Evolutionary conservation across 495 filamentous ascomycete genomes (phyloP).

Genomic region (Neurospora sp.): DNA sequence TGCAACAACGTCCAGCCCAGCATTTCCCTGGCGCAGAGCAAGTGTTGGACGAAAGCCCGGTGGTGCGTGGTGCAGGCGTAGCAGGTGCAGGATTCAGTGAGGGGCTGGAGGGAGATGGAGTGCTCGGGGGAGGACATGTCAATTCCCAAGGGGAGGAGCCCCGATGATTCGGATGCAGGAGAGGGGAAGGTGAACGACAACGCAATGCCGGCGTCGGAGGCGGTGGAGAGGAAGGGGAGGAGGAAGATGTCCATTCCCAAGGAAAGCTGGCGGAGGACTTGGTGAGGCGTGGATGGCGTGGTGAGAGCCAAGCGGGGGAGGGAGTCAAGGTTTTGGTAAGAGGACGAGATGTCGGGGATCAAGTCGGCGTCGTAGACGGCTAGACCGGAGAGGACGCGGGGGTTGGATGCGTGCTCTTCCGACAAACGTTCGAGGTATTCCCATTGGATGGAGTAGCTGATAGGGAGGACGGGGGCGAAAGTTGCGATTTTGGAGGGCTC

Average conservation of each 20-base stretch:
- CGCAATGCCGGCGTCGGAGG: constrained; percentile 80
- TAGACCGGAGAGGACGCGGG: constrained; percentile 56
- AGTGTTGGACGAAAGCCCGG: constrained; percentile 75
- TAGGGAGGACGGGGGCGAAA: constrained; percentile 74
- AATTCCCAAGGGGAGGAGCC: constrained; percentile 48
- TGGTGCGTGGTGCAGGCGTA: constrained; percentile 81
- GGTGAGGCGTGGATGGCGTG: constrained; percentile 56
- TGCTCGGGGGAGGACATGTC: constrained; percentile 60
- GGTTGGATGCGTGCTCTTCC: constrained; percentile 28
- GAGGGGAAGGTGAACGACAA: constrained; percentile 68
- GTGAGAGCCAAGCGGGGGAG: constrained; percentile 68
- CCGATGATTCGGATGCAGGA: constrained; percentile 5
- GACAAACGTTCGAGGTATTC: constrained; percentile 63
- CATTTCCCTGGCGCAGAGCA: constrained; percentile 87
- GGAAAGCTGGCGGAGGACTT: constrained; percentile 59
- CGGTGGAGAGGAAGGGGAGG: constrained; percentile 57
- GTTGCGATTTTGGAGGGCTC: constrained; percentile 30
- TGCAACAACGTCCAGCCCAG: constrained; percentile 88
- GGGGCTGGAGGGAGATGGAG: constrained; percentile 46
- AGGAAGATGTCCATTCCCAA: constrained; percentile 74
- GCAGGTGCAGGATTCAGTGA: constrained; percentile 58
- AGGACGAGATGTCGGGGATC: constrained; percentile 51
- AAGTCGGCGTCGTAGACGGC: constrained; percentile 70
- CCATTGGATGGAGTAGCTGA: constrained; percentile 61
- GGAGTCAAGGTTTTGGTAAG: constrained; percentile 33